Percentiles rank a stretch among this genome's conserved stretches.
phyloP scores from a whole-genome alignment of 371 early-diverging fungal genomes.

The Mortierella sp. region DNA sequence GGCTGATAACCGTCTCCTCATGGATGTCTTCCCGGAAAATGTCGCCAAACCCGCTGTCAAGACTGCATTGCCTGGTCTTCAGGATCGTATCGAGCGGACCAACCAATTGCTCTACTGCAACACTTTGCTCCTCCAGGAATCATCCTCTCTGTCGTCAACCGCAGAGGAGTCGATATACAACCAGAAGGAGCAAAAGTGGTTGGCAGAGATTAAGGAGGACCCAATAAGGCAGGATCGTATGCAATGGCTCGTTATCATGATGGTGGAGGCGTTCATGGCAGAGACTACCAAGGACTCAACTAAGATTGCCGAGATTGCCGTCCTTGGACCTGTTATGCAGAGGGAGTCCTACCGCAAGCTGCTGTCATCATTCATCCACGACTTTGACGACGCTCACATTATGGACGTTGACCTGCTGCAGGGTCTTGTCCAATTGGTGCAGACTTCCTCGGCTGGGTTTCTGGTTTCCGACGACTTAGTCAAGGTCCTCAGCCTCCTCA shows the following conservation, averaged over 20 bases:
- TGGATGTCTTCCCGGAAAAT: background rate
- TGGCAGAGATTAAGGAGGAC: background rate
- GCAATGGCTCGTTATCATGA: background rate
- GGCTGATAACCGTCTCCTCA: too few species aligned
- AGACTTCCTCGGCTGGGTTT: background rate
- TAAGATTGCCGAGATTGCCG: too few species aligned
- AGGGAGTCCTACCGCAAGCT: too few species aligned
- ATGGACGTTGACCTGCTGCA: too few species aligned
- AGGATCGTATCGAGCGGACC: background rate
- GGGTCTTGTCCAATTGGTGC: background rate
- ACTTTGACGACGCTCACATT: too few species aligned
- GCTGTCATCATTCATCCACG: too few species aligned
- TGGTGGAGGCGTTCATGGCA: background rate
- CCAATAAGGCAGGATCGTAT: background rate
- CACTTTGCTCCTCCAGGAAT: background rate
- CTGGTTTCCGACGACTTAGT: constrained; percentile 7
- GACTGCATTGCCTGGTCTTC: background rate
- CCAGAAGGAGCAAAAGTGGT: background rate
- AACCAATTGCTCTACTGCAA: background rate
- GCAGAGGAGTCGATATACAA: background rate
- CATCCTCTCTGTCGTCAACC: too few species aligned
- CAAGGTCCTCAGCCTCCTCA: background rate
- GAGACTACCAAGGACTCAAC: background rate
- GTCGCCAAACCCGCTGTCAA: background rate
- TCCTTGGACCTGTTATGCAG: too few species aligned